Evolutionary conservation across 2,329 filamentous ascomycete species (phyloP).

Genomic region (Pseudogymnoascus pannorum): DNA sequence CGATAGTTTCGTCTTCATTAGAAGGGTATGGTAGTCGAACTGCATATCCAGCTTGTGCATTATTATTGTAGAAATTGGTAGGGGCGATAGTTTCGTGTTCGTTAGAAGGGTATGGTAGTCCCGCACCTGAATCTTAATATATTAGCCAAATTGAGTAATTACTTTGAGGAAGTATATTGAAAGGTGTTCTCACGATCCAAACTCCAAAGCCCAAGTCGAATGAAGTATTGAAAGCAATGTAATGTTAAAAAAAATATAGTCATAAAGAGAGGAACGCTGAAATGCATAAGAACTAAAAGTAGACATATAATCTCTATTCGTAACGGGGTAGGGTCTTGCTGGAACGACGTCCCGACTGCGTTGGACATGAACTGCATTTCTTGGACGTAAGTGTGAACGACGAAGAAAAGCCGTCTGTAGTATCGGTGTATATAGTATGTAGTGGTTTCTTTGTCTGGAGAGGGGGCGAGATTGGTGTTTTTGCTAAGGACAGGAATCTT

Average conservation of each 20-base stretch:
- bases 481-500: background rate
- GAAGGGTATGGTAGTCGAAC: background rate
- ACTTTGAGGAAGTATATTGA: background rate
- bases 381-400: background rate
- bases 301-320: background rate
- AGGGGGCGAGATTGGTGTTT: background rate
- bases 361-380: background rate
- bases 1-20: background rate
- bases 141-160: background rate
- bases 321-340: background rate
- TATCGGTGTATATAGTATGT: background rate
- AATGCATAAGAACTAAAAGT: background rate
- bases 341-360: background rate
- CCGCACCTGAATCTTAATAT: background rate
- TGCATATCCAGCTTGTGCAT: background rate
- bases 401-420: background rate
- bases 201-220: background rate
- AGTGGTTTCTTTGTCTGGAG: background rate
- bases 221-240: background rate
- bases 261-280: background rate
- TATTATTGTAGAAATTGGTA: background rate
- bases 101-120: background rate
- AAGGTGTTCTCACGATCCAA: background rate
- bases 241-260: background rate
- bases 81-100: background rate